These are phyloP conservation scores for Pseudohalonectria lignicola DNA, from an alignment of 2,329 filamentous ascomycete genomes.

Conservation along the genomic window DNA sequence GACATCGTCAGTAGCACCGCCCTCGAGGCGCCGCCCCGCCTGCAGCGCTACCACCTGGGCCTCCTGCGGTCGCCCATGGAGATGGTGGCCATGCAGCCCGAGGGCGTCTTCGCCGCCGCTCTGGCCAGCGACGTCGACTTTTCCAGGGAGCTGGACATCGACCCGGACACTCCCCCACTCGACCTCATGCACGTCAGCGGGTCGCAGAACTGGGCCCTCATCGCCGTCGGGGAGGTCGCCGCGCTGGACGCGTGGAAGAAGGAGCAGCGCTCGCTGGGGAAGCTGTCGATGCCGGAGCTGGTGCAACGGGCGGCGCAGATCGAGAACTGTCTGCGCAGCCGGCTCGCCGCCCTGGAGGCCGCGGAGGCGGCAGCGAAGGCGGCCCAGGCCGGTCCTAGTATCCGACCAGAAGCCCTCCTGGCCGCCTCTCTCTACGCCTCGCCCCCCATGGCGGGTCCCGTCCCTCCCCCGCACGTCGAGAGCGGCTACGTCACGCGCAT, in stretches of 20 bases:
- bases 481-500: slow-evolving; percentile 17
- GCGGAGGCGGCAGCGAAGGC: not conserved
- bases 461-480: slow-evolving; percentile 4
- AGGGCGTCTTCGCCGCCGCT: not conserved
- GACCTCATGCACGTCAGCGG: slow-evolving; percentile 41
- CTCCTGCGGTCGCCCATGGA: slow-evolving; percentile 19
- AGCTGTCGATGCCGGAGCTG: slow-evolving; percentile 33
- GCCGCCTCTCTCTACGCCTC: not conserved
- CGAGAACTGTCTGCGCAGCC: slow-evolving; percentile 21
- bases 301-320: slow-evolving; percentile 30
- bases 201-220: slow-evolving; percentile 44
- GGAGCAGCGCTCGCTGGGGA: slow-evolving; percentile 26
- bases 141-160: slow-evolving; percentile 4
- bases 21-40: slow-evolving; percentile 18
- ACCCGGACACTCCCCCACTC: slow-evolving; percentile 5
- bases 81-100: slow-evolving; percentile 5
- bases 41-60: slow-evolving; percentile 18
- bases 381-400: too few species aligned
- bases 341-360: slow-evolving; percentile 16
- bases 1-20: slow-evolving; percentile 24
- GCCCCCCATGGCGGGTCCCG: not conserved
- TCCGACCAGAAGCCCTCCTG: not conserved
- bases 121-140: too few species aligned
- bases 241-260: slow-evolving; percentile 45
- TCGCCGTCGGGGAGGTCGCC: slow-evolving; percentile 42